Evolutionary conservation across 441 rosid genomes (phyloP).

Genomic region (Adansonia grandidieri): DNA sequence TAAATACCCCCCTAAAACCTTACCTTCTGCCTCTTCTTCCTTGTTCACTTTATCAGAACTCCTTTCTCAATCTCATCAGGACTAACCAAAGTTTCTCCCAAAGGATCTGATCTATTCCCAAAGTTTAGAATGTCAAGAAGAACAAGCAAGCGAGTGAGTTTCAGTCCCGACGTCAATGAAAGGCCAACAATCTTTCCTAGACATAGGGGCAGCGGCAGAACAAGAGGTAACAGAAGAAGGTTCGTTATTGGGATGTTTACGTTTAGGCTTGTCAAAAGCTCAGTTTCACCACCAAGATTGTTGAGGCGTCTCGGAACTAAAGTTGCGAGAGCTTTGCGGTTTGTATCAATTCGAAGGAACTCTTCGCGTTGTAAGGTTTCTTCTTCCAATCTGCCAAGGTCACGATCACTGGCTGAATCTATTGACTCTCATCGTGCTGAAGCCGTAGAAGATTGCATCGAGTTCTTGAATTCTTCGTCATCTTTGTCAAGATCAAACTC

Average conservation of each 20-base stretch:
- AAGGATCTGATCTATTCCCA: constrained; percentile 4
- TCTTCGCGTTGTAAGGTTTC: constrained; percentile 50
- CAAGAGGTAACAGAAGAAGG: constrained; percentile 41
- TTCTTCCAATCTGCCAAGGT: constrained; percentile 61
- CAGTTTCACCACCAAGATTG: constrained; percentile 49
- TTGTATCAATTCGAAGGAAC: constrained; percentile 50
- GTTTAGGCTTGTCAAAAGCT: constrained; percentile 48
- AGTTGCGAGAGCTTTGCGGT: constrained; percentile 56
- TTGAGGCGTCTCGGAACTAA: constrained; percentile 61
- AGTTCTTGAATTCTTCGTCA: constrained; percentile 85
- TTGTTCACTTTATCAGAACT: constrained; percentile 15
- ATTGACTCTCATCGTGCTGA: constrained; percentile 81
- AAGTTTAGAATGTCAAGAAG: constrained; percentile 45
- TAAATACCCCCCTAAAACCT: constrained; percentile 36
- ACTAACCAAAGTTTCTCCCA: background rate
- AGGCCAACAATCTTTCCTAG: constrained; percentile 49
- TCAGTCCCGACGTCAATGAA: constrained; percentile 56
- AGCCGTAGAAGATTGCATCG: constrained; percentile 91
- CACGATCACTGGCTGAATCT: constrained; percentile 72
- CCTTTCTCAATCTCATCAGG: constrained; percentile 8
- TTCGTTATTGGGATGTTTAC: constrained; percentile 47
- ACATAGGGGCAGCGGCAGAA: constrained; percentile 41
- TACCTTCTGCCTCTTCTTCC: constrained; percentile 21
- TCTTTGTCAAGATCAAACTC: constrained; percentile 78
- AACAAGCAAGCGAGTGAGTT: constrained; percentile 65